Base-by-base conservation (phyloP, 805 yeast genomes). In the Cyberlindnera bimundalis region DNA sequence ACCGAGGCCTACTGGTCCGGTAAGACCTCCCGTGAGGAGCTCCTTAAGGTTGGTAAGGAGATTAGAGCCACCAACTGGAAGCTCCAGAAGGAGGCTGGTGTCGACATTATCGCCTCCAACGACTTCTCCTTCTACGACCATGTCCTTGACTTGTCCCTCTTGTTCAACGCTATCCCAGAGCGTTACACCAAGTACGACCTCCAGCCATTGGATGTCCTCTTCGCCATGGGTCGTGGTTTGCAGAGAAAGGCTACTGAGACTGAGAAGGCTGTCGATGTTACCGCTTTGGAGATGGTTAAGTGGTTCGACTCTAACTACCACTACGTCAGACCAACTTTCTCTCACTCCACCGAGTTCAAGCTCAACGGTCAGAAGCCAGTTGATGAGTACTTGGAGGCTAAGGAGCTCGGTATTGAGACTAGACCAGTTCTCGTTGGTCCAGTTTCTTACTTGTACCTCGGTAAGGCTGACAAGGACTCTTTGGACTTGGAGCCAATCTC, bases 221-320 rank as follows among this genome's bases (percentile, higher is more conserved):
- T 93, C 68, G 99, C 99, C 64, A 93, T 93, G 98, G 99, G 98
- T 73, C 89, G 99, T 81, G 99, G 99, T 82, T 79, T 93, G 68
- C 99, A 93, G 78, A 87, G 93, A 75, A 82, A 84, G 71, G 96
- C 95, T 55, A 84, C 95, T 55, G 95, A 84, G 58, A 64, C 89
- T 54, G 67, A 80, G 48, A 78, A 83, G 59, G 96, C 95, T 56
- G 96, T 93, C 58, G 99, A 93, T 70, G 99, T 93, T 48, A 91
- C 98, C 51, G 99, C 99, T 60, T 79, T 88, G 67, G 96, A 93
- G 80, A 93, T 93, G 99, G 99, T 93, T 59, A 93, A 93, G 79
- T 93, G 99, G 99, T 93, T 93, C 61, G 99, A 93, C 73, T 86
- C 97, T 53, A 93, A 93, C 88, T 93, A 93, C 87, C 99, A 93